Evolutionary conservation across 164 flowering plant genomes (phyloP).

Genomic region (Annona cherimola): DNA sequence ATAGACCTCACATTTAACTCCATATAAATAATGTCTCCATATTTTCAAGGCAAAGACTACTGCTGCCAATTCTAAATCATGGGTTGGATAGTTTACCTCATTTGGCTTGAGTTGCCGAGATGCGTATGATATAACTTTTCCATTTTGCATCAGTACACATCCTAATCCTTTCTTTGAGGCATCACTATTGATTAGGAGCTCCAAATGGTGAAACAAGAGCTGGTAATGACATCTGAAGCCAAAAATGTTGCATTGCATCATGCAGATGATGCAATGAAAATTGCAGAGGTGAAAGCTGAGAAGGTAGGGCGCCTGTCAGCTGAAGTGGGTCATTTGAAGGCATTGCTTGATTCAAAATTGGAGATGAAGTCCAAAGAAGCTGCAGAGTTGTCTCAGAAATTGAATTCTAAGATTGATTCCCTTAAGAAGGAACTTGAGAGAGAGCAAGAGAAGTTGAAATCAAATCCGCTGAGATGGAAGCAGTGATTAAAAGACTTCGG

Average conservation of each 20-base stretch:
- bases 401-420: constrained; percentile 51
- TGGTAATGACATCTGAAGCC: constrained; percentile 62
- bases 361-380: constrained; percentile 46
- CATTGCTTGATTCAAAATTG: constrained; percentile 51
- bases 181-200: no score
- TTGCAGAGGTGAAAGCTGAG: constrained; percentile 74
- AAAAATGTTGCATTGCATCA: constrained; percentile 72
- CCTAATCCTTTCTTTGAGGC: no score
- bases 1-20: no score
- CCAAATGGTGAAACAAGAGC: constrained; percentile 59
- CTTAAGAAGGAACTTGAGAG: constrained; percentile 41
- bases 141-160: no score
- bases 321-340: constrained; percentile 60
- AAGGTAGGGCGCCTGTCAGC: constrained; percentile 63
- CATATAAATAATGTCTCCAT: no score
- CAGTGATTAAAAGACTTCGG: constrained; percentile 34
- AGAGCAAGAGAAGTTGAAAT: constrained; percentile 14
- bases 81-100: no score
- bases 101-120: no score
- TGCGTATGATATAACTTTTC: no score
- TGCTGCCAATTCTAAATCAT: no score
- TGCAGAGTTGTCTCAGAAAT: constrained; percentile 31
- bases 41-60: no score
- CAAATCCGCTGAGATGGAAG: constrained; percentile 18
- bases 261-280: constrained; percentile 86